Base-by-base conservation (phyloP, 805 yeast genomes). In the Sungouiozyma intestinalis region DNA sequence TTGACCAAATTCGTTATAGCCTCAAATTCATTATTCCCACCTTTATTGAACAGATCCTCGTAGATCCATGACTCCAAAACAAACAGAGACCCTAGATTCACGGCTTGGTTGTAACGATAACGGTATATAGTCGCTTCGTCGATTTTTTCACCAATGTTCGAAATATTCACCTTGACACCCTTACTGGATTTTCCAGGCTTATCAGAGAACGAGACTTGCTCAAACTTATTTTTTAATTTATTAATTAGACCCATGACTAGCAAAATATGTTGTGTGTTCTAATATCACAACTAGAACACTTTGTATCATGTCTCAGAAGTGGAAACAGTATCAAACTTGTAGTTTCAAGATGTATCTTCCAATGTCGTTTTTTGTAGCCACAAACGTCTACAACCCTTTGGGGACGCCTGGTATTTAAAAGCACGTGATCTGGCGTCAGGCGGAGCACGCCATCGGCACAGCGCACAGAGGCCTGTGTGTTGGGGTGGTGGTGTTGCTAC, bases 31-130 rank as follows among this genome's bases (percentile, higher is more conserved):
- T 76, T 73, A 21, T 72, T 72, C 2, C 83, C 69, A 19, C 73
- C 73, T 2, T 73, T 16, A 74, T 76, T 68, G 52, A 84, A 83
- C 43, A 80, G 62, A 34, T 71, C 65, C 42, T 74, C 81, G 58
- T 64, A 82, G 31, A 86, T 84, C 79, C 85, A 88, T 51, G 77
- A 79, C 56, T 88, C 97, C 37, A 77, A 68, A 1, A 87, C 79
- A 58, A 87, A 88, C 44, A 81, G 62, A 0, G 87, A 73, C 0
- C 97, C 97, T 34, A 88, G 65, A 60, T 87, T 88, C 27, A 85
- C 94, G 5, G 96, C 97, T 55, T 74, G 78, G 55, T 85, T 84
- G 50, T 65, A 65, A 40, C 92, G 65, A 16, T 71, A 63, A 51
- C 73, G 79, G 52, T 69, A 77, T n/a, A 83, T 71, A 18, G 77